Evolutionary conservation across 1,284 basidiomycete genomes (phyloP).

Genomic region (Macrocybe sp.): DNA sequence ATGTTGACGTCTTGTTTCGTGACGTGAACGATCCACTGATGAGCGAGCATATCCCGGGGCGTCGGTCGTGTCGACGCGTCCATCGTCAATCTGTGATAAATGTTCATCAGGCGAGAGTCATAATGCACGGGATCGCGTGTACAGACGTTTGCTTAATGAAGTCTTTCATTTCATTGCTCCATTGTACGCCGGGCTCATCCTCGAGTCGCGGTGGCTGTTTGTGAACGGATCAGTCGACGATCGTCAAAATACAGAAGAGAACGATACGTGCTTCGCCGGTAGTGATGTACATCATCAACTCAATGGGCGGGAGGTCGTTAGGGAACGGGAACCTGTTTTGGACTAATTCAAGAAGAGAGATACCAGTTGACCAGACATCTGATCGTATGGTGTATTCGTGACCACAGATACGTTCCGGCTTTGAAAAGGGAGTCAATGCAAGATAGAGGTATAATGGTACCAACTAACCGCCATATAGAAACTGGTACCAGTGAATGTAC

Average conservation of each 20-base stretch:
- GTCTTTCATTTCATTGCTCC: slow-evolving; percentile 88
- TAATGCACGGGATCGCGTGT: slow-evolving; percentile 2
- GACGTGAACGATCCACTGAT: slow-evolving; percentile 82
- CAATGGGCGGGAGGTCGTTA: slow-evolving; percentile 87
- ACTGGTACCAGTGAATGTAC: slow-evolving; percentile 95
- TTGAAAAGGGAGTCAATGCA: slow-evolving; percentile 8
- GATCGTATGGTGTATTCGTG: slow-evolving; percentile 89
- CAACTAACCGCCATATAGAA: slow-evolving; percentile 93
- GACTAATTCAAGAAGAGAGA: slow-evolving; percentile 91
- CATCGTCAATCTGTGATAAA: slow-evolving; percentile 34
- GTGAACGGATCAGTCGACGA: slow-evolving; percentile 12
- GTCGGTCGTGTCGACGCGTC: slow-evolving; percentile 69
- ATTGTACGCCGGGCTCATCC: slow-evolving; percentile 68
- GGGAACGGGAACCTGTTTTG: slow-evolving; percentile 97
- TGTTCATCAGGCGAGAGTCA: slow-evolving; percentile 1
- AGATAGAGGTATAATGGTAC: slow-evolving; percentile 2
- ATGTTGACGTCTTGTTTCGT: slow-evolving; percentile 86
- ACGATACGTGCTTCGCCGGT: slow-evolving; percentile 57
- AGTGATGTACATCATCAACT: slow-evolving; percentile 91
- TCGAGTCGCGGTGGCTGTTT: slow-evolving; percentile 75
- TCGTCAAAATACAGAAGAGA: slow-evolving; percentile 3
- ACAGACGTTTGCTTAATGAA: slow-evolving; percentile 87
- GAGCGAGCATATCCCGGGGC: slow-evolving; percentile 80
- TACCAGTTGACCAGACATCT: slow-evolving; percentile 97
- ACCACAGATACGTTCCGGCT: slow-evolving; percentile 93